phyloP scores from a whole-genome alignment of 148 eudicot species.

The Amaranthus cruentus region DNA sequence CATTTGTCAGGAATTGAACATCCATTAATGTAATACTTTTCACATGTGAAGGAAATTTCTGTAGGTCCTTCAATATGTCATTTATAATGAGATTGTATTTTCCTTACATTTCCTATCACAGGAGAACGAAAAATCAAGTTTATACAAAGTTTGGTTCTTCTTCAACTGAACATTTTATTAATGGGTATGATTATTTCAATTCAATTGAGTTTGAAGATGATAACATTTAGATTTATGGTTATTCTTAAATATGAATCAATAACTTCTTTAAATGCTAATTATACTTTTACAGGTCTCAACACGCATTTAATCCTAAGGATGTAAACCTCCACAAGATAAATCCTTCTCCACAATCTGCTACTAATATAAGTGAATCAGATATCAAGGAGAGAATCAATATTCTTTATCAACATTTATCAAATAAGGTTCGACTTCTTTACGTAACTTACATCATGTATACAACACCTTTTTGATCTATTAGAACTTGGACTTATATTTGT shows the following conservation, averaged over 20 bases:
- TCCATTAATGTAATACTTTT: neutral
- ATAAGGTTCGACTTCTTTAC: slow-evolving; percentile 44
- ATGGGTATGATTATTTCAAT: slow-evolving; percentile 45
- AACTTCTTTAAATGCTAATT: neutral
- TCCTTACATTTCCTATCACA: slow-evolving; percentile 22
- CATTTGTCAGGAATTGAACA: too few relatives aligned
- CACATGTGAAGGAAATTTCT: neutral
- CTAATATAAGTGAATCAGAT: slow-evolving; percentile 47
- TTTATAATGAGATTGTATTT: neutral
- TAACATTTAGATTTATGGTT: neutral
- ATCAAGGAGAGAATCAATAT: slow-evolving; percentile 65
- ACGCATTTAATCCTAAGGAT: slow-evolving; percentile 87
- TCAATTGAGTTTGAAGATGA: neutral
- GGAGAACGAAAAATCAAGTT: slow-evolving; percentile 34
- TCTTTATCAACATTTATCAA: slow-evolving; percentile 50
- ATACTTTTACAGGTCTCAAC: slow-evolving; percentile 44
- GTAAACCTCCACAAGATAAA: slow-evolving; percentile 33
- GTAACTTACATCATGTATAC: neutral
- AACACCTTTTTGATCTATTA: neutral
- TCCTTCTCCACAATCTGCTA: slow-evolving; percentile 26
- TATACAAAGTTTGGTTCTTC: slow-evolving; percentile 35
- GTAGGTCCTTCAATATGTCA: neutral
- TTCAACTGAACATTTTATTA: slow-evolving; percentile 44
- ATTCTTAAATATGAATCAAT: neutral
- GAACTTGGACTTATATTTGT: neutral